A percentile compares a stretch with the other conserved stretches of the same genome.
Evolutionary conservation across 148 eudicot genomes (phyloP).

Genomic region (Spergularia bocconei): DNA sequence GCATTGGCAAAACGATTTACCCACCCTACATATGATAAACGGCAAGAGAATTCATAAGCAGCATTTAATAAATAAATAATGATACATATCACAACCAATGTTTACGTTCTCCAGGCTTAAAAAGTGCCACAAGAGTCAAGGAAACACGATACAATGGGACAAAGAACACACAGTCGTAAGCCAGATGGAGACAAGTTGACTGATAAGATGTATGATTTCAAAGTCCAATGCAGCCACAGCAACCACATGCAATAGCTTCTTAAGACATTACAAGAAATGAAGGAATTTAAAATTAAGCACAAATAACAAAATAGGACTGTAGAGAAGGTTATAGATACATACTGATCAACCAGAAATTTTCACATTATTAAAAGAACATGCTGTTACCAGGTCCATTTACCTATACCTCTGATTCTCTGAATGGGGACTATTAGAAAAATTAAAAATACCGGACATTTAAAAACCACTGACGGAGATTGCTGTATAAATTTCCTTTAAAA

Average conservation of each 20-base stretch:
- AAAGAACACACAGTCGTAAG: neutral
- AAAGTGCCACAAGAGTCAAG: neutral
- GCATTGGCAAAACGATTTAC: slow-evolving; percentile 95
- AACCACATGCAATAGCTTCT: neutral
- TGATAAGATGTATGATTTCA: neutral
- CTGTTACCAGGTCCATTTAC: too few species aligned
- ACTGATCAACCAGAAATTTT: neutral
- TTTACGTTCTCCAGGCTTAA: neutral
- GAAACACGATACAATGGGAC: neutral
- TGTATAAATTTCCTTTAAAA: neutral
- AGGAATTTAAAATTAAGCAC: too few species aligned
- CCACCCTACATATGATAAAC: slow-evolving; percentile 62
- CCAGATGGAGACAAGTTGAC: neutral
- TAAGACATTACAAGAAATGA: neutral
- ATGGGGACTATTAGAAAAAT: neutral
- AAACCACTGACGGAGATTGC: neutral
- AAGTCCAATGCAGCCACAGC: neutral
- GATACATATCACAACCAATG: neutral
- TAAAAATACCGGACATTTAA: neutral
- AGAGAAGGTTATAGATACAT: neutral
- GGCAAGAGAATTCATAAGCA: neutral
- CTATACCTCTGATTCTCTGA: too few species aligned
- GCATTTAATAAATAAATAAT: neutral
- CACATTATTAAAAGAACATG: too few species aligned
- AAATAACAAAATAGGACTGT: too few species aligned